Conservation (phyloP, 2,329 filamentous ascomycete genomes). For the Ambrosiella xylebori region DNA sequence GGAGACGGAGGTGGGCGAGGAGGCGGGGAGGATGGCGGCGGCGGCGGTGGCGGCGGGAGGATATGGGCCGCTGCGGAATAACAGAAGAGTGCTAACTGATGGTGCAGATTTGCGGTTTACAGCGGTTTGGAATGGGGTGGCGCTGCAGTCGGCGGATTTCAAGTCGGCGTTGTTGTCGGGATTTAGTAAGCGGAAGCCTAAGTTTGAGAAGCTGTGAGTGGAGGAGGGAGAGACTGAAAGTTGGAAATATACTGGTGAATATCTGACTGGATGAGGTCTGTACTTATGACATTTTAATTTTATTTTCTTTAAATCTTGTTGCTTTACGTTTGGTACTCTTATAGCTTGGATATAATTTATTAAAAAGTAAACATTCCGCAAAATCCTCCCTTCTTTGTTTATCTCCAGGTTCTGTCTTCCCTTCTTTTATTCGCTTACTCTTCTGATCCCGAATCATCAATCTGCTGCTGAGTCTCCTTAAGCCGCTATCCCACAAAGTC, state of each 20-base stretch:
- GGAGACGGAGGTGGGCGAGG: too few relatives aligned
- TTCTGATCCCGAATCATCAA: conserved; percentile 36
- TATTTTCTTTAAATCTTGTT: neutral
- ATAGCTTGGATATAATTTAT: neutral
- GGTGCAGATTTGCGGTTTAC: conserved; percentile 57
- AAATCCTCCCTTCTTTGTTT: neutral
- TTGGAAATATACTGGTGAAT: neutral
- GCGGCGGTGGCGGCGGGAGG: too few relatives aligned
- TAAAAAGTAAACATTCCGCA: neutral
- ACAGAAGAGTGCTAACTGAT: neutral
- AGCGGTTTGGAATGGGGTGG: conserved; percentile 69
- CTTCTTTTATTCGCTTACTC: neutral
- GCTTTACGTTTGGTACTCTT: neutral
- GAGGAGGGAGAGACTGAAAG: neutral
- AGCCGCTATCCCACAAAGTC: conserved; percentile 23
- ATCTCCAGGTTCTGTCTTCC: neutral
- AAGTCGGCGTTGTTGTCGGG: conserved; percentile 56
- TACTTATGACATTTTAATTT: neutral
- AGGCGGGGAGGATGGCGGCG: too few relatives aligned
- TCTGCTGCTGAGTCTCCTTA: conserved; percentile 33
- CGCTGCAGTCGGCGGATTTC: conserved; percentile 67
- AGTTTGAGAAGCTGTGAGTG: conserved; percentile 62
- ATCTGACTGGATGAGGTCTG: neutral
- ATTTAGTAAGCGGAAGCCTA: conserved; percentile 60
- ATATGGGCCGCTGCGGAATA: too few relatives aligned